phyloP scores from a whole-genome alignment of 805 yeast genomes.

The Barnettozyma wickerhamii region DNA sequence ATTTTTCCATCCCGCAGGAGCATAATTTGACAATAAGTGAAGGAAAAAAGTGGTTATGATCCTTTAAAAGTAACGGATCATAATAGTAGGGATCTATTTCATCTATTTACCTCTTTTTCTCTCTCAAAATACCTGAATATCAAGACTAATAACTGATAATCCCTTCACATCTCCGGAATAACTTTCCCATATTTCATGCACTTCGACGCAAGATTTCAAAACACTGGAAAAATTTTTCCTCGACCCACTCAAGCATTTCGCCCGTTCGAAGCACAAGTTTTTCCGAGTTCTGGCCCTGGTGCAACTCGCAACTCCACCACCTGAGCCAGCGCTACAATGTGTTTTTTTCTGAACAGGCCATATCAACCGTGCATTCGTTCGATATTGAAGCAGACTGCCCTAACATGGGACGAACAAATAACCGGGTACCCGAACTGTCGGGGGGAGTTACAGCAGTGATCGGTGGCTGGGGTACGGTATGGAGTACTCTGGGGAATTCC shows the following conservation, averaged over 20 bases:
- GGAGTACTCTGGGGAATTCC: too few relatives aligned
- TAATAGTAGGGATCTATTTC: neutral
- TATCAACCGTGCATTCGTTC: too few relatives aligned
- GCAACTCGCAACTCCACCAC: too few relatives aligned
- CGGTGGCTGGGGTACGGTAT: too few relatives aligned
- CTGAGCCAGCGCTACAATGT: too few relatives aligned
- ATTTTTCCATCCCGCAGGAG: neutral
- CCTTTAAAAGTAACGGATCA: neutral
- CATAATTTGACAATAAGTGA: neutral
- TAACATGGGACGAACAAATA: too few relatives aligned
- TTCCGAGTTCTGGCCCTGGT: slow-evolving; percentile 1
- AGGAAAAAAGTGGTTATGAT: too few relatives aligned
- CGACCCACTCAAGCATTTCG: neutral
- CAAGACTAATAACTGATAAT: slow-evolving; percentile 10
- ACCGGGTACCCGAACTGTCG: too few relatives aligned
- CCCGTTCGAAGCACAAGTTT: neutral
- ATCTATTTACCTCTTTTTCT: neutral
- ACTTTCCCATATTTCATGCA: neutral
- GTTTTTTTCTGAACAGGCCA: too few relatives aligned
- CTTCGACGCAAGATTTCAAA: neutral
- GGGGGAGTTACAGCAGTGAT: too few relatives aligned
- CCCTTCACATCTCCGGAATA: too few relatives aligned
- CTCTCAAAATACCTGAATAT: neutral
- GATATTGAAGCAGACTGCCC: too few relatives aligned
- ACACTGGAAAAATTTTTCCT: neutral